phyloP scores from a whole-genome alignment of 2,329 filamentous ascomycete species.

The Fusarium oligoseptatum region DNA sequence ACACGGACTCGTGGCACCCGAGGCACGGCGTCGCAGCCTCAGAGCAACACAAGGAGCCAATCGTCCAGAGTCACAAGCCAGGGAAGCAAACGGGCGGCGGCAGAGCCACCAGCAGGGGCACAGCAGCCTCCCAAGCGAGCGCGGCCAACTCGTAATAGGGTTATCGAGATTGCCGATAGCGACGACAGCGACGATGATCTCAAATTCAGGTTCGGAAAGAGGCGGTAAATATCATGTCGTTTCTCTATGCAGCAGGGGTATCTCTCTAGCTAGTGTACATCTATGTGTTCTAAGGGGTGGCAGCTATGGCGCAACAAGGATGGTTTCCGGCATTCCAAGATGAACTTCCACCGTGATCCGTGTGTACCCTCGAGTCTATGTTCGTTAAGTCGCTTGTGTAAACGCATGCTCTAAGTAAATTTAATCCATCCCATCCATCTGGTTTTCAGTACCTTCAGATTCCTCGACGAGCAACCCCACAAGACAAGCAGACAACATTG shows the following conservation, averaged over 20 bases:
- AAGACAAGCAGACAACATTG: slow-evolving; percentile 74
- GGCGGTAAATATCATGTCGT: slow-evolving; percentile 51
- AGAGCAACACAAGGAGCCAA: slow-evolving; percentile 48
- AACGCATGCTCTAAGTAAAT: background rate
- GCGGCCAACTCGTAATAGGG: slow-evolving; percentile 53
- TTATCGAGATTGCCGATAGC: slow-evolving; percentile 53
- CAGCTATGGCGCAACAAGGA: slow-evolving; percentile 29
- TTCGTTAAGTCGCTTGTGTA: background rate
- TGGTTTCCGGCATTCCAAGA: background rate
- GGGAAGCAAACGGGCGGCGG: slow-evolving; percentile 52
- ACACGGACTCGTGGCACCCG: slow-evolving; percentile 44
- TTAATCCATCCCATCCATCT: slow-evolving; percentile 74
- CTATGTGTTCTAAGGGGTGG: slow-evolving; percentile 29
- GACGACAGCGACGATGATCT: slow-evolving; percentile 69
- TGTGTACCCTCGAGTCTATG: background rate
- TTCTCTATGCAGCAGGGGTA: slow-evolving; percentile 46
- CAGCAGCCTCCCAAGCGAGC: slow-evolving; percentile 51
- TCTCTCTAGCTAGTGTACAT: slow-evolving; percentile 49
- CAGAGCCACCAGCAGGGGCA: slow-evolving; percentile 45
- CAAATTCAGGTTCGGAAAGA: slow-evolving; percentile 68
- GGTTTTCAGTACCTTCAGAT: slow-evolving; percentile 54
- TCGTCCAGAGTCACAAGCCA: slow-evolving; percentile 45
- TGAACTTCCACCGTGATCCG: background rate
- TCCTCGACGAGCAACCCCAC: slow-evolving; percentile 75
- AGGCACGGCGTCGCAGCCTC: slow-evolving; percentile 46